Evolutionary conservation across 495 filamentous ascomycete genomes (phyloP).

Genomic region (Clohesyomyces aquaticus): DNA sequence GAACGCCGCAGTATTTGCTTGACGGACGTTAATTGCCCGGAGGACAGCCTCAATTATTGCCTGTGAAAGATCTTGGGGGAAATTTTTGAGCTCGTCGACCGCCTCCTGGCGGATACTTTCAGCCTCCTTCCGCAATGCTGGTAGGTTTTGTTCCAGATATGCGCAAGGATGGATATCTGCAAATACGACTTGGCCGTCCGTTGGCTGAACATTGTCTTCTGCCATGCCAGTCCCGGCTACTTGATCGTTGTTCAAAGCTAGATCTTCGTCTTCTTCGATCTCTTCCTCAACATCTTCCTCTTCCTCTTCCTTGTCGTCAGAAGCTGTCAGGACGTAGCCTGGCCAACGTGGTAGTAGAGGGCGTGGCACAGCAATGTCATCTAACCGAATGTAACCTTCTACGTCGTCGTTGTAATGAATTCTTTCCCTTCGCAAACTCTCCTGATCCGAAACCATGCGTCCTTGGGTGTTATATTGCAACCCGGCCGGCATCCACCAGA

Average conservation of each 20-base stretch:
- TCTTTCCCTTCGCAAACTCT: too few relatives aligned
- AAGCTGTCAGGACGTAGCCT: too few relatives aligned
- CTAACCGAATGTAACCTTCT: too few relatives aligned
- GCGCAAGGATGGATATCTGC: background rate
- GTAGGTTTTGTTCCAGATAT: background rate
- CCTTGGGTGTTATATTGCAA: background rate
- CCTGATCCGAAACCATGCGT: too few relatives aligned
- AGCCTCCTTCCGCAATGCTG: too few relatives aligned
- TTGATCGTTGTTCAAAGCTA: background rate
- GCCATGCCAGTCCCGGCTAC: background rate
- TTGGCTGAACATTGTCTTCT: background rate
- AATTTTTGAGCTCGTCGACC: too few relatives aligned
- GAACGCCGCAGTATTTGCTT: background rate
- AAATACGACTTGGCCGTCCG: too few relatives aligned
- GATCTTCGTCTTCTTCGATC: background rate
- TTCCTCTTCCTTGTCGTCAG: too few relatives aligned
- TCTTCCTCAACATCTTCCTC: background rate
- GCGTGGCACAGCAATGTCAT: too few relatives aligned
- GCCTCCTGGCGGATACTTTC: too few relatives aligned
- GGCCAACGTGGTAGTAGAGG: too few relatives aligned
- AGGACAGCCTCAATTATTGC: background rate
- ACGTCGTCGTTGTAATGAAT: too few relatives aligned
- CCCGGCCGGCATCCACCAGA: slow-evolving; percentile 22
- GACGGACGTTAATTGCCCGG: background rate
- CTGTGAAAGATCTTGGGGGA: background rate